A percentile compares a stretch with the other conserved stretches of the same genome.
phyloP scores from a whole-genome alignment of 208 protist genomes.

The Crithidia mellificae region DNA sequence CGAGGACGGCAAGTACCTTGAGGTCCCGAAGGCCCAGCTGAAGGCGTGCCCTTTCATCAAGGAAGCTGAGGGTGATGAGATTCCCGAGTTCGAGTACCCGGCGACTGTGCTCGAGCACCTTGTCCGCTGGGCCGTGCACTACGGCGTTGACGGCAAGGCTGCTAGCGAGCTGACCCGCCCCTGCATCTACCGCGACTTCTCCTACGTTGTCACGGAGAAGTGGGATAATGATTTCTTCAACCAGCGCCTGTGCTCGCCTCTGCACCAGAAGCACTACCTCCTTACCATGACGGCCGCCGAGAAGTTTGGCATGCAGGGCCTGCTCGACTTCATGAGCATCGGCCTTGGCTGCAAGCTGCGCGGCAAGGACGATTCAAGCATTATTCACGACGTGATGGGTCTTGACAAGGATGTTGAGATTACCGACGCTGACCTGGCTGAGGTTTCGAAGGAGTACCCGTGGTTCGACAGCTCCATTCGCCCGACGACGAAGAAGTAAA shows the following conservation, averaged over 20 bases:
- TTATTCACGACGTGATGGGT: constrained; percentile 67
- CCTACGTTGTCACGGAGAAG: constrained; percentile 53
- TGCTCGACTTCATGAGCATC: constrained; percentile 74
- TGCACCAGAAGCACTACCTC: constrained; percentile 57
- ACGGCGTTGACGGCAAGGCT: constrained; percentile 54
- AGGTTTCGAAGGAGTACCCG: constrained; percentile 47
- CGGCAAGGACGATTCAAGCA: constrained; percentile 48
- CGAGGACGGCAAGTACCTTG: constrained; percentile 58
- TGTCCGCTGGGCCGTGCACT: constrained; percentile 58
- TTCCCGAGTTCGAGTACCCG: constrained; percentile 60
- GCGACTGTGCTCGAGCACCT: constrained; percentile 62
- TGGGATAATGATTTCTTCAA: constrained; percentile 77
- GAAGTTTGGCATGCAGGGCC: constrained; percentile 64
- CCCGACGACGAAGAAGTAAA: constrained; percentile 29
- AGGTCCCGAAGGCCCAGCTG: constrained; percentile 40
- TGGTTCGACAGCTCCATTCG: constrained; percentile 68
- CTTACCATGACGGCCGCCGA: constrained; percentile 76
- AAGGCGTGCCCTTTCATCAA: constrained; percentile 57
- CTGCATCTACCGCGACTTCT: constrained; percentile 75
- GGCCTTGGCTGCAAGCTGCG: constrained; percentile 78
- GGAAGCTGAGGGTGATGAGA: constrained; percentile 25
- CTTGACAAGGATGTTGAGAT: constrained; percentile 42
- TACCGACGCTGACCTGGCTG: constrained; percentile 44
- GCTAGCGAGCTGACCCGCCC: constrained; percentile 54
- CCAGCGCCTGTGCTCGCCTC: constrained; percentile 39